Percentiles rank a stretch among this genome's conserved stretches.
phyloP scores from a whole-genome alignment of 2,329 filamentous ascomycete genomes.

The Exophiala mesophila region DNA sequence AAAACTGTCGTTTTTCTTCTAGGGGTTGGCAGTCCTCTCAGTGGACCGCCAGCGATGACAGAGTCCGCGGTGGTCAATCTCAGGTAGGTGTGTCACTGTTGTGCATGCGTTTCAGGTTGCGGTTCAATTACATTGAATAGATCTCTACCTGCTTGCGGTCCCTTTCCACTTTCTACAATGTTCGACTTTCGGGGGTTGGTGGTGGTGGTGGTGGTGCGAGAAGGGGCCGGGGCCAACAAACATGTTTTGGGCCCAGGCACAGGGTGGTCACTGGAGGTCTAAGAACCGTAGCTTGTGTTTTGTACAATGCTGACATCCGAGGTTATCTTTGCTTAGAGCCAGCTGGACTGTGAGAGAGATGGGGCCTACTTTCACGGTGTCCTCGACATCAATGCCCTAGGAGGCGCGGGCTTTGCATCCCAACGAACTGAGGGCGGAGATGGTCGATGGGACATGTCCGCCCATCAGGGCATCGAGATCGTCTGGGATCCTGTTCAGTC shows the following conservation, averaged over 20 bases:
- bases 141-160: too few relatives aligned
- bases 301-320: slow-evolving; percentile 4
- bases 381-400: slow-evolving; percentile 69
- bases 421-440: slow-evolving; percentile 61
- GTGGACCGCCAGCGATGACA: slow-evolving; percentile 69
- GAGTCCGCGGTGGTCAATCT: slow-evolving; percentile 69
- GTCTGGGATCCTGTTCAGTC: slow-evolving; percentile 41
- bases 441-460: slow-evolving; percentile 58
- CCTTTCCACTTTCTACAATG: too few relatives aligned
- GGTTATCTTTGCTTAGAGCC: slow-evolving; percentile 43
- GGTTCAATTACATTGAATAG: too few relatives aligned
- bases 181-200: too few relatives aligned
- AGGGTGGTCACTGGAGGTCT: too few relatives aligned
- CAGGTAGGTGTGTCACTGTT: too few relatives aligned
- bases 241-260: too few relatives aligned
- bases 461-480: slow-evolving; percentile 58
- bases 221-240: too few relatives aligned
- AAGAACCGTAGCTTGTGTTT: neutral
- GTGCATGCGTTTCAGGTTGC: too few relatives aligned
- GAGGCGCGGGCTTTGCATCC: slow-evolving; percentile 76
- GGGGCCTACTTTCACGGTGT: slow-evolving; percentile 58
- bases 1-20: neutral
- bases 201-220: too few relatives aligned
- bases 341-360: slow-evolving; percentile 37
- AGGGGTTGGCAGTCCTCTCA: slow-evolving; percentile 50